Percentiles rank a stretch among this genome's conserved stretches.
These are phyloP conservation scores for Hypericum perforatum DNA, from an alignment of 345 rosid genomes.

Conservation along the genomic window DNA sequence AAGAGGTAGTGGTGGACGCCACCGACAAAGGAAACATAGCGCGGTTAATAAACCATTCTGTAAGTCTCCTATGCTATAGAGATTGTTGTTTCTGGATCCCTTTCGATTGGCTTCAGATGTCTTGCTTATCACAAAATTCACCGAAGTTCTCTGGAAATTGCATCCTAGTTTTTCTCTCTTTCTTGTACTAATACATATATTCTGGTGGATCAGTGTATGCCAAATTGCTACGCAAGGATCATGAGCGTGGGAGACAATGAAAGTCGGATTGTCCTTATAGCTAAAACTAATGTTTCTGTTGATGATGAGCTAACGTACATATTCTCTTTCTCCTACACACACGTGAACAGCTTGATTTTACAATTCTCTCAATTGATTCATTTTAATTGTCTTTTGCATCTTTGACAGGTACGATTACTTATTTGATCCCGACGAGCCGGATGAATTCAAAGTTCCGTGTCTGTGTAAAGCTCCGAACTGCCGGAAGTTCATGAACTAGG, in stretches of 20 bases:
- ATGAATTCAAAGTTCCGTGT: slow-evolving; percentile 95
- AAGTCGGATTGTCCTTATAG: slow-evolving; percentile 88
- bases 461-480: slow-evolving; percentile 88
- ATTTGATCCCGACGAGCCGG: slow-evolving; percentile 95
- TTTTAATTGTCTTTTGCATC: not conserved
- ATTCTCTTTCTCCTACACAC: slow-evolving; percentile 7
- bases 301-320: slow-evolving; percentile 90
- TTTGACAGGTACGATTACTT: slow-evolving; percentile 84
- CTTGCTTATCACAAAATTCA: not conserved
- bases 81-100: not conserved
- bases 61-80: slow-evolving; percentile 20
- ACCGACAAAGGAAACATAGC: slow-evolving; percentile 97
- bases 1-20: slow-evolving; percentile 98
- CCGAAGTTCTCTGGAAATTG: too few species aligned
- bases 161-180: too few species aligned
- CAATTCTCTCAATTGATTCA: not conserved
- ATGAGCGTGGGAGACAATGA: slow-evolving; percentile 96
- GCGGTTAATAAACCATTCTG: slow-evolving; percentile 92
- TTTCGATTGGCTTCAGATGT: not conserved
- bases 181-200: not conserved
- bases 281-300: slow-evolving; percentile 65
- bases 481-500: slow-evolving; percentile 96
- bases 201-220: slow-evolving; percentile 61
- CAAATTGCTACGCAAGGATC: slow-evolving; percentile 97
- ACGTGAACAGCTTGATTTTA: not conserved